phyloP scores from a whole-genome alignment of 108 stramenopile genomes.

The Asterionellopsis glacialis region DNA sequence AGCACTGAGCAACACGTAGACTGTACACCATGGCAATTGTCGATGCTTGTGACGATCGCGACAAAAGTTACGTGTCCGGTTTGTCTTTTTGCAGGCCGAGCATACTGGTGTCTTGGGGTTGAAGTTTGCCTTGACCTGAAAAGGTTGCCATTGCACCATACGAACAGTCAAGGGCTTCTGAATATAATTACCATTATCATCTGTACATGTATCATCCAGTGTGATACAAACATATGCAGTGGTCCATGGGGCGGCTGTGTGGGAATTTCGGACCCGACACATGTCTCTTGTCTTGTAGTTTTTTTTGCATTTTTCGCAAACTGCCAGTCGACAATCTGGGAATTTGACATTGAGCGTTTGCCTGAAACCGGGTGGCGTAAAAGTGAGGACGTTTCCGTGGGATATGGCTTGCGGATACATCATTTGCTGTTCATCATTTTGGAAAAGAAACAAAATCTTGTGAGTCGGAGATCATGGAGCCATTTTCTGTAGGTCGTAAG shows the following conservation, averaged over 20 bases:
- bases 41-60: conserved; percentile 60
- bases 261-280: conserved; percentile 73
- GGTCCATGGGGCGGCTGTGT: conserved; percentile 73
- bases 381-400: conserved; percentile 52
- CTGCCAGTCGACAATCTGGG: conserved; percentile 69
- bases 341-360: conserved; percentile 76
- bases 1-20: conserved; percentile 51
- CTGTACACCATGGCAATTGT: conserved; percentile 72
- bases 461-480: no score
- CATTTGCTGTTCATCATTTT: conserved; percentile 28
- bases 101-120: conserved; percentile 61
- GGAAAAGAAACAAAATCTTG: no score
- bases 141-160: conserved; percentile 63
- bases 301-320: conserved; percentile 84
- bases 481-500: no score
- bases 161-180: conserved; percentile 54
- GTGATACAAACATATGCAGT: conserved; percentile 79
- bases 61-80: conserved; percentile 60
- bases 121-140: conserved; percentile 35
- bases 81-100: conserved; percentile 70
- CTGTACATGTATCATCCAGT: conserved; percentile 57
- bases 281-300: conserved; percentile 81
- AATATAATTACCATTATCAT: conserved; percentile 52
- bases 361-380: conserved; percentile 70
- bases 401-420: conserved; percentile 55